These are phyloP conservation scores for Arxiozyma bovina DNA, from an alignment of 1,139 yeast genomes.

Conservation along the genomic window DNA sequence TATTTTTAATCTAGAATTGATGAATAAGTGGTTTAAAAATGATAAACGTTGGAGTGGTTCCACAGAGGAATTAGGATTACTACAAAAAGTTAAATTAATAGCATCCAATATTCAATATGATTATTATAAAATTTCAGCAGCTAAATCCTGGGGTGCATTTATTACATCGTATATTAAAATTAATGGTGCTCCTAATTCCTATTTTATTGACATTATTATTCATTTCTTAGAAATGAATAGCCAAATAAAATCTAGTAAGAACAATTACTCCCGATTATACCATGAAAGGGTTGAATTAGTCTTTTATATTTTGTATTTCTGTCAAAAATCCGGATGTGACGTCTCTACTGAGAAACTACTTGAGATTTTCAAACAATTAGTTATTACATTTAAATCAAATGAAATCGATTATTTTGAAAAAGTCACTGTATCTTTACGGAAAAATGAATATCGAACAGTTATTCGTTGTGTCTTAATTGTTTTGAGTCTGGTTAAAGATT, in stretches of 20 bases:
- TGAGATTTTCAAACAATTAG: conserved; percentile 21
- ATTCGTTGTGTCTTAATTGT: conserved; percentile 49
- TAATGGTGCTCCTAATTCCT: conserved; percentile 25
- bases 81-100: conserved; percentile 48
- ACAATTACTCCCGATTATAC: conserved; percentile 35
- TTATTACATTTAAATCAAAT: conserved; percentile 35
- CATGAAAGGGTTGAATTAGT: conserved; percentile 61
- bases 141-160: conserved; percentile 72
- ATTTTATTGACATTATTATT: conserved; percentile 40
- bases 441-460: conserved; percentile 48
- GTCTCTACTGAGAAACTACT: conserved; percentile 21
- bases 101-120: conserved; percentile 58
- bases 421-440: conserved; percentile 33
- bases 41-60: conserved; percentile 44
- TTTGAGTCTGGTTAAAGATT: conserved; percentile 36
- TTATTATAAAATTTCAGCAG: conserved; percentile 58
- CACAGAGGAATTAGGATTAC: conserved; percentile 30
- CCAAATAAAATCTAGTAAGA: background rate
- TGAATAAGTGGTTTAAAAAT: conserved; percentile 49
- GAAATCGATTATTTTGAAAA: conserved; percentile 41
- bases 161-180: conserved; percentile 51
- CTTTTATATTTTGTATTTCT: conserved; percentile 51
- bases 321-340: conserved; percentile 28
- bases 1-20: conserved; percentile 51
- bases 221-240: conserved; percentile 44